Evolutionary conservation across 1,284 basidiomycete species (phyloP), one percentile per base, ranked within the genome.

Genomic region (Papiliotrema laurentii): DNA sequence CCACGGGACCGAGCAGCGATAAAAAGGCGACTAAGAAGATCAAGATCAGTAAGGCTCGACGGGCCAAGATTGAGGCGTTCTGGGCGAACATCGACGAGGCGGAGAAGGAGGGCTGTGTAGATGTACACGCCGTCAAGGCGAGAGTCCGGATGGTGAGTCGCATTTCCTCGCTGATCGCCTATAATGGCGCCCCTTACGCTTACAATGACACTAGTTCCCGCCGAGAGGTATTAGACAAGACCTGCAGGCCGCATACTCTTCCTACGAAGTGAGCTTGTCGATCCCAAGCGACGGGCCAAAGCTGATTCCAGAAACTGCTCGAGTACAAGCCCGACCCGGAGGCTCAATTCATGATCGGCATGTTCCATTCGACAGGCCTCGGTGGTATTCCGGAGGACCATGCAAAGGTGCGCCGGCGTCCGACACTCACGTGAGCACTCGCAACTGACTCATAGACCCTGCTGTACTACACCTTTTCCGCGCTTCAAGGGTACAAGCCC

Each of bases 381-480:
- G 83, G 81, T 39, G 79, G 80, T 33, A 76, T 85, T 2, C 62
- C 68, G 26, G 68, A 72, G 25, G 73, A 77, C 49, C 77, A 78
- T 53, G 76, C 72, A 13, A 72, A 74, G 51, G 83, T 86, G 38
- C 49, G 72, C 41, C 10, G 7, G 40, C 9, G 5, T 11, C 28
- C 26, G 16, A 14, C 6, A 19, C 58, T 83, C 86, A 69, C 81
- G 79, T 25, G 26, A 46, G 14, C 7, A 18, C 14, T 50, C 5
- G 24, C 25, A n/a, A 21, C 33, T 43, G 26, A 39, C 26, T 16
- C 13, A 1, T 62, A 84, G 71, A 89, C 94, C 0, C 83, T 94
- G 50, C 76, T 97, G 0, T 89, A 97, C 68, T 91, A 93, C 68
- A 94, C 91, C 0, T 93, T 97, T 64, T 85, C 91, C 2, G 92